Percentiles rank a stretch among this genome's conserved stretches.
phyloP scores from a whole-genome alignment of 2,329 filamentous ascomycete genomes.

The Pyrenochaeta sp. region DNA sequence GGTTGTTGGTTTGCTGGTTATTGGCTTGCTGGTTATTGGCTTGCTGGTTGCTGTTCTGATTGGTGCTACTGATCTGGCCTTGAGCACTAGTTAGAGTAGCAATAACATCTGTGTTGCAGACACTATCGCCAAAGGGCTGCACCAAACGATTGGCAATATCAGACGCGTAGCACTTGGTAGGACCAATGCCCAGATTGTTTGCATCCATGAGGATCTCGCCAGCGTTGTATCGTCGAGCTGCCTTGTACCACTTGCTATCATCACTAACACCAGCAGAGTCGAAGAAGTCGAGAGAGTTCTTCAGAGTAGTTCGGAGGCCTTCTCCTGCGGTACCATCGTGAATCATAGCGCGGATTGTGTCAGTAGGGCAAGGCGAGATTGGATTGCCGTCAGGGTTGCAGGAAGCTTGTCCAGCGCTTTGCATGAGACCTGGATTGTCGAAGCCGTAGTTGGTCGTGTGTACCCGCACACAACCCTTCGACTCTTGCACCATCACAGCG shows the following conservation, averaged over 20 bases:
- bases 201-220: constrained; percentile 49
- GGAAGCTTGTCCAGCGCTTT: constrained; percentile 45
- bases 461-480: constrained; percentile 57
- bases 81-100: constrained; percentile 1
- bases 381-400: constrained; percentile 50
- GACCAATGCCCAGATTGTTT: constrained; percentile 53
- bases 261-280: constrained; percentile 37
- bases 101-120: constrained; percentile 23
- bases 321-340: constrained; percentile 56
- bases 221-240: constrained; percentile 62
- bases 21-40: background rate
- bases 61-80: constrained; percentile 1
- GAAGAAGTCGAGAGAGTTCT: constrained; percentile 42
- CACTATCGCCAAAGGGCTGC: constrained; percentile 36
- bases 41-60: constrained; percentile 2
- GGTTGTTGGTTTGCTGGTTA: background rate
- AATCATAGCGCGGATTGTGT: constrained; percentile 53
- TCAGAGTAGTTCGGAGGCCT: constrained; percentile 53
- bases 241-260: constrained; percentile 56
- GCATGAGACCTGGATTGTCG: constrained; percentile 59
- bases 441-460: constrained; percentile 53
- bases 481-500: constrained; percentile 57
- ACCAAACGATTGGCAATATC: constrained; percentile 61
- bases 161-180: constrained; percentile 60
- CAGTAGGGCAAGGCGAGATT: constrained; percentile 50